Conservation (phyloP, 2,329 filamentous ascomycete species). For the Escovopsis sp. region DNA sequence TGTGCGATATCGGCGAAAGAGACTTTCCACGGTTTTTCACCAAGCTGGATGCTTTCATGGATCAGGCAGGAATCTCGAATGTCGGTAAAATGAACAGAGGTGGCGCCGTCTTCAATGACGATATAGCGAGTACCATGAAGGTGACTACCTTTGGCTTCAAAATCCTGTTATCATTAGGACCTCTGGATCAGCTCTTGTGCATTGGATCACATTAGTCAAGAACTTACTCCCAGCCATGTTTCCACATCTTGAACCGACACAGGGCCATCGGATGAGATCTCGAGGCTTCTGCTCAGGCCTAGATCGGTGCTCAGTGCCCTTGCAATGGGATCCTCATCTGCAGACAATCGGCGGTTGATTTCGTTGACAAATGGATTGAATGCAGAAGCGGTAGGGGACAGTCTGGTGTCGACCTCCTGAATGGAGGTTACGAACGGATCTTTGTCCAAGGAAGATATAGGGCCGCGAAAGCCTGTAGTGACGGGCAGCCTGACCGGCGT, state of each 20-base stretch:
- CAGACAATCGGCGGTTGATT: conserved; percentile 7
- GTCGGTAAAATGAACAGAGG: conserved; percentile 44
- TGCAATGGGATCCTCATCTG: conserved; percentile 15
- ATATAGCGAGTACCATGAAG: conserved; percentile 25
- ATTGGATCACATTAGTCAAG: not conserved
- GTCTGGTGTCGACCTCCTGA: conserved; percentile 23
- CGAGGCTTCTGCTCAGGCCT: conserved; percentile 30
- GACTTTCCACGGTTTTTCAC: conserved; percentile 29
- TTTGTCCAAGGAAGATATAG: conserved; percentile 20
- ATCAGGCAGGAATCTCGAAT: conserved; percentile 43
- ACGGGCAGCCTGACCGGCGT: conserved; percentile 13
- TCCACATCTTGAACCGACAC: conserved; percentile 26
- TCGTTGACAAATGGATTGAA: conserved; percentile 35
- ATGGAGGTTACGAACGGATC: conserved; percentile 39
- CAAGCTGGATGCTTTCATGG: conserved; percentile 28
- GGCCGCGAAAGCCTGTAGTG: conserved; percentile 11
- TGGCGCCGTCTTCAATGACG: conserved; percentile 22
- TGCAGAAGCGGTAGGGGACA: conserved; percentile 49
- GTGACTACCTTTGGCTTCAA: conserved; percentile 18
- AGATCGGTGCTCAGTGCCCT: conserved; percentile 29
- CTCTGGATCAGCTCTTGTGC: conserved; percentile 5
- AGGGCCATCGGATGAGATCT: conserved; percentile 20
- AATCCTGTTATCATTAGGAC: conserved; percentile 18
- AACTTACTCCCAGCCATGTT: conserved; percentile 29
- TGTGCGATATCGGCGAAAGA: conserved; percentile 7